A percentile compares a stretch with the other conserved stretches of the same genome.
phyloP scores from a whole-genome alignment of 164 flowering plant genomes.

The Pachysandra terminalis region DNA sequence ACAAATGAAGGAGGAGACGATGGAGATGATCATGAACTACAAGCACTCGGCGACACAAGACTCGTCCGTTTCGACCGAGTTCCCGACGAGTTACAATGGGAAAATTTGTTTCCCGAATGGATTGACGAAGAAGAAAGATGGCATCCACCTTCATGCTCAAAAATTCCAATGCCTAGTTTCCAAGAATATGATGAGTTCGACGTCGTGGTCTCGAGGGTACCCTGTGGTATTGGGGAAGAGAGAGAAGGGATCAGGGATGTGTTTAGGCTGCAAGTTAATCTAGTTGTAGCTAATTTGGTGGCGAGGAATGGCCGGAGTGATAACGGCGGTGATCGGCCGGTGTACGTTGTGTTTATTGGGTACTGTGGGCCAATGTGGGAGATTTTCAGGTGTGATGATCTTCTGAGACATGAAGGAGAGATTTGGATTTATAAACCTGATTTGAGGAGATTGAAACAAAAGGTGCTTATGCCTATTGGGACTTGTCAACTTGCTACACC shows the following conservation, averaged over 20 bases:
- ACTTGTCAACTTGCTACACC: slow-evolving; percentile 53
- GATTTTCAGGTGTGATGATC: slow-evolving; percentile 72
- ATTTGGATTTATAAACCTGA: slow-evolving; percentile 59
- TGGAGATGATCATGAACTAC: slow-evolving; percentile 3
- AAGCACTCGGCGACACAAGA: slow-evolving; percentile 13
- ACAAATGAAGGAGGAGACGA: slow-evolving; percentile 13
- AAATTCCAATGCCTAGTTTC: slow-evolving; percentile 60
- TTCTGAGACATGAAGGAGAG: slow-evolving; percentile 32
- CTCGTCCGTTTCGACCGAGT: slow-evolving; percentile 46
- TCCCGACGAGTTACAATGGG: slow-evolving; percentile 34
- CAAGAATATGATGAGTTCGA: slow-evolving; percentile 40
- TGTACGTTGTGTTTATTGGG: slow-evolving; percentile 54
- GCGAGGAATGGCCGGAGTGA: slow-evolving; percentile 28
- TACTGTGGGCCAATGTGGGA: slow-evolving; percentile 70
- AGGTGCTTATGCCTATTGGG: slow-evolving; percentile 58
- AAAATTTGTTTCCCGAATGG: slow-evolving; percentile 66
- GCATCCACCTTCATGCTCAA: slow-evolving; percentile 44
- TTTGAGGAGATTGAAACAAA: slow-evolving; percentile 41
- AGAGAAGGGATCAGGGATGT: slow-evolving; percentile 52
- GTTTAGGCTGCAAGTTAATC: slow-evolving; percentile 59
- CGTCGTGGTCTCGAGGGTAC: slow-evolving; percentile 53
- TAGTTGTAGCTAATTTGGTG: slow-evolving; percentile 63
- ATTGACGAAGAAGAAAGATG: slow-evolving; percentile 49
- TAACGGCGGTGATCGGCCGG: slow-evolving; percentile 20
- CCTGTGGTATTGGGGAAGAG: slow-evolving; percentile 28